phyloP scores from a whole-genome alignment of 305 asterid species.

The Fraxinus latifolia region DNA sequence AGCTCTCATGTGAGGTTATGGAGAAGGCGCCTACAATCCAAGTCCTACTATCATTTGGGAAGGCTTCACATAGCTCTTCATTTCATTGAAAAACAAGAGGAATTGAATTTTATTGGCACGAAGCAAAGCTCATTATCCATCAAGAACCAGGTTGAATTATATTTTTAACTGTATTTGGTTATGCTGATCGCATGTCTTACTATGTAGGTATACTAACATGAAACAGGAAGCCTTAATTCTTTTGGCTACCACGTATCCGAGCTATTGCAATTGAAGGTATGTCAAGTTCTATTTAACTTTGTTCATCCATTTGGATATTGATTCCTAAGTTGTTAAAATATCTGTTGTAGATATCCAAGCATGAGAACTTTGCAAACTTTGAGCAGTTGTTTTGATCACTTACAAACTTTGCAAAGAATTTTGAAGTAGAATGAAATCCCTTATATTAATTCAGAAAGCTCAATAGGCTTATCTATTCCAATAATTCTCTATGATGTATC shows the following conservation, averaged over 20 bases:
- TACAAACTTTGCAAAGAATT: background rate
- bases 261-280: slow-evolving; percentile 67
- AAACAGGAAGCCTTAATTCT: slow-evolving; percentile 26
- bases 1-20: no score
- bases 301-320: background rate
- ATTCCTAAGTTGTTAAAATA: background rate
- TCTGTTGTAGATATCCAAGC: background rate
- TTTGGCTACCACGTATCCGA: slow-evolving; percentile 65
- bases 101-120: no score
- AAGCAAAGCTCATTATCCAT: no score
- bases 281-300: background rate
- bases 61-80: no score
- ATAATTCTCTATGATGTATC: background rate
- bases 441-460: no score
- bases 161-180: slow-evolving; percentile 12
- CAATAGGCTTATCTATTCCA: no score
- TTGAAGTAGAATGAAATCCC: background rate
- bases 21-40: no score
- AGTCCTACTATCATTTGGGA: no score
- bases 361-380: background rate
- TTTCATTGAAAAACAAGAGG: no score
- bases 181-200: slow-evolving; percentile 26
- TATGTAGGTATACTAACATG: slow-evolving; percentile 39
- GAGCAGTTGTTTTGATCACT: background rate
- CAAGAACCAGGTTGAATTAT: no score